Conservation (phyloP, 768 basidiomycete species). For the Leccinum variicolor region DNA sequence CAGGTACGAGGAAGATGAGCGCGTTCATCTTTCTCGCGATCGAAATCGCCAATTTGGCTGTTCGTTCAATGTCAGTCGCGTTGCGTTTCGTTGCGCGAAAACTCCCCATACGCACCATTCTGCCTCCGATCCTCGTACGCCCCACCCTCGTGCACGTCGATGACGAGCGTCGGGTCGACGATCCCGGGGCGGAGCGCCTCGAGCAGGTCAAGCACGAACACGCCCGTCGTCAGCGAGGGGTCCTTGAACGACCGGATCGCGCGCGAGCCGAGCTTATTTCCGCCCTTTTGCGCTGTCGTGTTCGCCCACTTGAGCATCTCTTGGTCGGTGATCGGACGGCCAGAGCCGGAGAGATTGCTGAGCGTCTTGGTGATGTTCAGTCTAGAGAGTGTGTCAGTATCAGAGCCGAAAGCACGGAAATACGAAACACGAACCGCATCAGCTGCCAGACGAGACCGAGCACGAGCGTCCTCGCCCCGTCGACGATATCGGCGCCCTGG, state of each 20-base stretch:
- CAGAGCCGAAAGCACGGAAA: not conserved
- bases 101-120: constrained; percentile 64
- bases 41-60: constrained; percentile 96
- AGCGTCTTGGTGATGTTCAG: constrained; percentile 92
- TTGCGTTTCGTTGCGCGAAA: not conserved
- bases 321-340: constrained; percentile 82
- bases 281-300: constrained; percentile 67
- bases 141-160: constrained; percentile 55
- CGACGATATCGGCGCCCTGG: constrained; percentile 96
- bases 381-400: constrained; percentile 32
- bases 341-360: constrained; percentile 63
- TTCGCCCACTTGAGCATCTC: constrained; percentile 99
- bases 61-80: not conserved
- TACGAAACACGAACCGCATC: constrained; percentile 62
- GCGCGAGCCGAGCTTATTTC: constrained; percentile 47
- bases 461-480: constrained; percentile 88
- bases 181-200: constrained; percentile 92
- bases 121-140: constrained; percentile 86
- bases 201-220: constrained; percentile 92
- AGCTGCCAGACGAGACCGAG: constrained; percentile 97
- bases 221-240: constrained; percentile 77
- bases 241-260: constrained; percentile 94
- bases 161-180: constrained; percentile 83
- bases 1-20: constrained; percentile 93
- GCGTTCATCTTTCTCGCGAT: constrained; percentile 98